Base-by-base conservation (phyloP, 176 grass and related monocot genomes). In the Themeda triandra region DNA sequence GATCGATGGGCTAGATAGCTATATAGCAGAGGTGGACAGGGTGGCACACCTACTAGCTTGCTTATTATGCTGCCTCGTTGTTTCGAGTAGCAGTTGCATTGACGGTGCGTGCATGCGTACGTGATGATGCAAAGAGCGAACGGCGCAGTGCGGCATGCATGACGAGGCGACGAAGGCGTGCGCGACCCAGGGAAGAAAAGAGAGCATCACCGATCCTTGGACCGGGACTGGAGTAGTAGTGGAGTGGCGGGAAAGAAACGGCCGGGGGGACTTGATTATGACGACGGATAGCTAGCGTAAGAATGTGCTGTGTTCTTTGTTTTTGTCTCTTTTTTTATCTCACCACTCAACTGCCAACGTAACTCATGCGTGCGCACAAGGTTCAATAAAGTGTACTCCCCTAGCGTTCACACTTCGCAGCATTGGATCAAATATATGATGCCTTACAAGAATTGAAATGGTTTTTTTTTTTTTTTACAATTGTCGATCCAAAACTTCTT, bases 101-200 rank as follows among this genome's bases (percentile, higher is more conserved):
- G 29, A 41, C 5, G 24, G 29, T 32, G 45, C 11, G 2, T 40
- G 67, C 70, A 15, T 75, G 73, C 74, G 74, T 59, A 59, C 30
- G 49, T 10, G 74, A 58, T 76, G 74, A 76, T 59, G 74, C 74
- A 15, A 73, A 24, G 74, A 75, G 73, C 21, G 46, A 48, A 41
- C 42, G 6, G 41, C 39, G 39, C 62, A 23, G 29, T 80, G 42
- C 77, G 64, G 63, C 28, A 66, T 48, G 37, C 60, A 14, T 79
- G 62, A 48, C 11, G 29, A 46, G 59, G 44, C 64, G 32, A 51
- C 30, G 64, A 69, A 68, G 30, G 78, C 78, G 78, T 80, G 78
- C 40, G 62, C 58, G 58, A 46, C 40, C 41, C 6, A 45, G 24
- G 4, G 42, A 48, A 46, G 62, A 66, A 79, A 73, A 41, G 54